Evolutionary conservation across 2,329 filamentous ascomycete genomes (phyloP), one percentile per base, ranked within the genome.

Genomic region (Exophiala viscosa): DNA sequence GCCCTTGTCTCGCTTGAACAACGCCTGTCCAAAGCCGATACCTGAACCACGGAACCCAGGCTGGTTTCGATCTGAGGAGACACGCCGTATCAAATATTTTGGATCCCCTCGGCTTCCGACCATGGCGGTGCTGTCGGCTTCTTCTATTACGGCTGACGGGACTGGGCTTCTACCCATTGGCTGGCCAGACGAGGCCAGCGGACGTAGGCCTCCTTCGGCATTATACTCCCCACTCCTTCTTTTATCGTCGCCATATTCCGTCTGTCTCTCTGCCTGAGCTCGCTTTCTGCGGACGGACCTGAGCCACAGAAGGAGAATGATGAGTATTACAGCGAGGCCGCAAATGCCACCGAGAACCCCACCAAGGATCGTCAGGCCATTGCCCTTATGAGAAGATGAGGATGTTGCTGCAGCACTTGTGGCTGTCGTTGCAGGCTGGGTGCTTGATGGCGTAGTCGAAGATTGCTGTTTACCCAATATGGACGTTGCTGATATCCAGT

Each of bases 271-370:
- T 20, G 77, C 76, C 45, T 74, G 71, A 49, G 57, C 57, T 39
- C 62, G 53, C 44, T 75, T 79, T 62, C 79, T 83, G 61, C 80
- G 77, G 54, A 77, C 78, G 60, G 80, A 81, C 65, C 81, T 78
- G 18, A 90, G 71, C 23, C 87, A 75, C 45, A 93, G 74, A 15
- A 96, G 77, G n/a, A 90, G 66, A 1, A 88, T 67, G 20, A 87
- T 76, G n/a, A 95, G 73, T 5, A 96, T 66, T 0, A 83, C 71
- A 15, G 86, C 83, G 47, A 90, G 74, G 14, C 87, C 90, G 47
- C 88, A 80, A 17, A 96, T 83, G n/a, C 85, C 84, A 10, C 91
- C 90, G 1, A 97, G 77, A 0, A 88, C 88, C 45, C 88, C 88
- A 32, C 88, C 91, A 1, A 96, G 78, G 23, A 96, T 86, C 6